Percentiles rank a stretch among this genome's conserved stretches.
phyloP scores from a whole-genome alignment of 805 yeast species.

The Lipomyces chichibuensis region DNA sequence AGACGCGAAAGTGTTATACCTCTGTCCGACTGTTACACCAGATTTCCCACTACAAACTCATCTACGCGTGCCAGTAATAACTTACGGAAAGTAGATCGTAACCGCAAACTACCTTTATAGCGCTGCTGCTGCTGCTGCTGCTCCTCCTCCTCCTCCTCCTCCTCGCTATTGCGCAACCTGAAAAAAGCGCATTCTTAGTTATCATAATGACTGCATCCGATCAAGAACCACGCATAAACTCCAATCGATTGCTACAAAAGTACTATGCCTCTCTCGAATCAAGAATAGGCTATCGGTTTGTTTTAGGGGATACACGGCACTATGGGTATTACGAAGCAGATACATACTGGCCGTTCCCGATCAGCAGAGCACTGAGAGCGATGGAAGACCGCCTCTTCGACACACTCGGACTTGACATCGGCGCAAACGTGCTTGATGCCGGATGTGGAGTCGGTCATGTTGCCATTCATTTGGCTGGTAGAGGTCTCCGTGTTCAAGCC shows the following conservation, averaged over 20 bases:
- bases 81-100: too few species aligned
- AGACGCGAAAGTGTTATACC: too few species aligned
- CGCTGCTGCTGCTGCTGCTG: too few species aligned
- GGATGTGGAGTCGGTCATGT: slow-evolving; percentile 6
- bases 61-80: too few species aligned
- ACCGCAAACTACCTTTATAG: too few species aligned
- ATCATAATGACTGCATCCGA: background rate
- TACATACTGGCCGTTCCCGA: slow-evolving; percentile 4
- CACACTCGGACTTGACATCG: background rate
- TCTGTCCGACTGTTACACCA: too few species aligned
- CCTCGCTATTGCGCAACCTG: background rate
- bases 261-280: slow-evolving; percentile 2
- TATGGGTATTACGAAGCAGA: background rate
- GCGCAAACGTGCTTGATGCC: slow-evolving; percentile 1
- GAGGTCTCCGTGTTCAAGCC: background rate
- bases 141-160: too few species aligned
- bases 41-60: too few species aligned
- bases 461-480: background rate
- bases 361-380: background rate
- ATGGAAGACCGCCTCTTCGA: slow-evolving; percentile 5
- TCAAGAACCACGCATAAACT: background rate
- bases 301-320: background rate
- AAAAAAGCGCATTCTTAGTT: background rate
- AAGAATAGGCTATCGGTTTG: background rate
- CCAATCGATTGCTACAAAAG: background rate